These are phyloP conservation scores for Letharia lupina DNA, from an alignment of 495 filamentous ascomycete species.

Conservation along the genomic window DNA sequence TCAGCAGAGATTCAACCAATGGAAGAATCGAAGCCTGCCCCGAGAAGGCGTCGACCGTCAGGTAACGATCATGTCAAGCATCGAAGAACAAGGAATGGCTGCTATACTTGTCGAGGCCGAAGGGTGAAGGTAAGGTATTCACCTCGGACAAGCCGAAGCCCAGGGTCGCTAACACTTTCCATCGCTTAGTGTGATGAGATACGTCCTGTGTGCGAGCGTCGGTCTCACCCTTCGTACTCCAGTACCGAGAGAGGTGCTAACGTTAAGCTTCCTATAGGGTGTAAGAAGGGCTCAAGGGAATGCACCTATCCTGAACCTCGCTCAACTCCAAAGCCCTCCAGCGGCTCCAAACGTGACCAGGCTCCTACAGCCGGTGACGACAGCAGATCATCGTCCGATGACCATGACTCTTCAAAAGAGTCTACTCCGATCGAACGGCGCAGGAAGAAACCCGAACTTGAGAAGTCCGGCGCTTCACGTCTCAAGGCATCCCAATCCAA, in stretches of 20 bases:
- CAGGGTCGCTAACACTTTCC: conserved; percentile 15
- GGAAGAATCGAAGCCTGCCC: conserved; percentile 10
- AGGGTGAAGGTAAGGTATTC: conserved; percentile 67
- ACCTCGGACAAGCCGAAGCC: conserved; percentile 8
- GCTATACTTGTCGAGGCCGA: conserved; percentile 83
- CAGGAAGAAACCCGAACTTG: background rate
- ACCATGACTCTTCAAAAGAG: conserved; percentile 38
- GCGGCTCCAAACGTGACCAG: conserved; percentile 38
- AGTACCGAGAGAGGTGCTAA: conserved; percentile 22
- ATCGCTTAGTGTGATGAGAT: conserved; percentile 66
- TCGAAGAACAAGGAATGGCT: conserved; percentile 85
- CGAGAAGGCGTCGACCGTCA: conserved; percentile 29
- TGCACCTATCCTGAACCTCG: conserved; percentile 71
- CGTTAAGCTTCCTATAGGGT: conserved; percentile 44
- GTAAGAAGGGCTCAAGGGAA: conserved; percentile 74
- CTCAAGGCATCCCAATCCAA: conserved; percentile 50
- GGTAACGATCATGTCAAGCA: conserved; percentile 81
- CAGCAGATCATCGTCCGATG: conserved; percentile 43
- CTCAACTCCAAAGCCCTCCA: conserved; percentile 35
- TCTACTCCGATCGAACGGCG: background rate
- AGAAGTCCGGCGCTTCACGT: conserved; percentile 51
- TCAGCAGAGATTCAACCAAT: background rate
- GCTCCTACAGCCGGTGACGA: conserved; percentile 38
- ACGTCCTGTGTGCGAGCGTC: conserved; percentile 81
- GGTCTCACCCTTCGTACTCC: conserved; percentile 28